phyloP scores from a whole-genome alignment of 805 yeast species.

The Candida incommunis region DNA sequence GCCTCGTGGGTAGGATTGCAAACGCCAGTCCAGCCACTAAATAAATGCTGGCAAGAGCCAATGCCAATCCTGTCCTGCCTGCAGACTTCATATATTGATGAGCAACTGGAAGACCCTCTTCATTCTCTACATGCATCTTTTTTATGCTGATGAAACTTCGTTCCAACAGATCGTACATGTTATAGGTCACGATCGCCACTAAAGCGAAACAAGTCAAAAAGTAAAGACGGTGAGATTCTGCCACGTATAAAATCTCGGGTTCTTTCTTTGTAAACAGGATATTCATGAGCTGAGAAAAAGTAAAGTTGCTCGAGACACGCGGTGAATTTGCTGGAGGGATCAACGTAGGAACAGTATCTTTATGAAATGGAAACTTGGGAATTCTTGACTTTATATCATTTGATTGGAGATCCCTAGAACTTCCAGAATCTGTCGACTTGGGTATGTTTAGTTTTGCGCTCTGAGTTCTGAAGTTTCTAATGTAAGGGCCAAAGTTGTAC shows the following conservation, averaged over 20 bases:
- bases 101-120: constrained; percentile 27
- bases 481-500: no score
- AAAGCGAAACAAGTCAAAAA: constrained; percentile 55
- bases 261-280: constrained; percentile 37
- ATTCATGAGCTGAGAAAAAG: constrained; percentile 48
- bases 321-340: constrained; percentile 72
- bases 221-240: constrained; percentile 70
- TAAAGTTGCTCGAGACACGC: constrained; percentile 39
- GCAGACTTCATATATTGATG: constrained; percentile 24
- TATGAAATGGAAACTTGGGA: constrained; percentile 52
- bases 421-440: constrained; percentile 7
- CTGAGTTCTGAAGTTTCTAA: not conserved
- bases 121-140: constrained; percentile 39
- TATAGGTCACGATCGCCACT: constrained; percentile 59
- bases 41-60: constrained; percentile 23
- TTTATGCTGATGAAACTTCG: constrained; percentile 38
- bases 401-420: constrained; percentile 12
- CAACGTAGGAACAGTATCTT: constrained; percentile 49
- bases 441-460: constrained; percentile 4
- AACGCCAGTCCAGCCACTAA: constrained; percentile 30
- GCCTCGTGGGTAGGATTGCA: constrained; percentile 48
- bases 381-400: constrained; percentile 43
- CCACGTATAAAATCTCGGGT: constrained; percentile 69
- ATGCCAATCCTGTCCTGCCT: constrained; percentile 24
- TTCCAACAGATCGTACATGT: constrained; percentile 38